Evolutionary conservation across 345 rosid genomes (phyloP).

Genomic region (Noccaea bulbosa): DNA sequence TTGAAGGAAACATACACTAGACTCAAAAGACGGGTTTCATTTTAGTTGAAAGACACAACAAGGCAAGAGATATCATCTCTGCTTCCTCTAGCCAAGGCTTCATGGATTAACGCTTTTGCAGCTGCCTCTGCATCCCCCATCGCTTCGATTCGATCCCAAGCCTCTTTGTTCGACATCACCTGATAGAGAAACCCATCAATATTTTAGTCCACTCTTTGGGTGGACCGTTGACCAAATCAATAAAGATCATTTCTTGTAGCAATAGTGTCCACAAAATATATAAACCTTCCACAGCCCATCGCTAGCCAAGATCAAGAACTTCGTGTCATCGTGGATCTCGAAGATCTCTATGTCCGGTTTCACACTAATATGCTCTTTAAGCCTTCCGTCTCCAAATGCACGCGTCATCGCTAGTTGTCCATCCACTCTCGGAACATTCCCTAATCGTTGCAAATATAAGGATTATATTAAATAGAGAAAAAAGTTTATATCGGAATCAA

Average conservation of each 20-base stretch:
- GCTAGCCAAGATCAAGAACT: slow-evolving; percentile 60
- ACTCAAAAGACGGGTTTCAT: not conserved
- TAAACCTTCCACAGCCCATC: slow-evolving; percentile 63
- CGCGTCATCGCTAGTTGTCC: slow-evolving; percentile 56
- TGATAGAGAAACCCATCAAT: slow-evolving; percentile 10
- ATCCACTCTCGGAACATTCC: slow-evolving; percentile 53
- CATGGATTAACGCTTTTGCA: slow-evolving; percentile 40
- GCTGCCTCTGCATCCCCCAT: slow-evolving; percentile 44
- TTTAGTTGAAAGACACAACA: slow-evolving; percentile 41
- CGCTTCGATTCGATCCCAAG: slow-evolving; percentile 34
- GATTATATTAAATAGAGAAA: not conserved
- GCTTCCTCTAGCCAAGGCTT: slow-evolving; percentile 47
- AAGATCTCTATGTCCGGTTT: slow-evolving; percentile 45
- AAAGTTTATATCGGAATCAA: too few species aligned
- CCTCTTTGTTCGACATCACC: slow-evolving; percentile 61
- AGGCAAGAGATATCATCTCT: slow-evolving; percentile 54
- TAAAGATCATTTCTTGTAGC: not conserved
- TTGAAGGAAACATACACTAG: not conserved
- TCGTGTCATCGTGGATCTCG: slow-evolving; percentile 34
- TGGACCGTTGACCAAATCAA: not conserved
- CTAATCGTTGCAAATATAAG: slow-evolving; percentile 17
- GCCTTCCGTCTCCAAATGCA: slow-evolving; percentile 57
- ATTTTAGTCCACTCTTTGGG: not conserved
- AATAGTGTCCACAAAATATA: not conserved
- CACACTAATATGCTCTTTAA: slow-evolving; percentile 56